Evolutionary conservation across 2,329 filamentous ascomycete genomes (phyloP), one percentile per base, ranked within the genome.

Genomic region (Curvularia eragrostidis): DNA sequence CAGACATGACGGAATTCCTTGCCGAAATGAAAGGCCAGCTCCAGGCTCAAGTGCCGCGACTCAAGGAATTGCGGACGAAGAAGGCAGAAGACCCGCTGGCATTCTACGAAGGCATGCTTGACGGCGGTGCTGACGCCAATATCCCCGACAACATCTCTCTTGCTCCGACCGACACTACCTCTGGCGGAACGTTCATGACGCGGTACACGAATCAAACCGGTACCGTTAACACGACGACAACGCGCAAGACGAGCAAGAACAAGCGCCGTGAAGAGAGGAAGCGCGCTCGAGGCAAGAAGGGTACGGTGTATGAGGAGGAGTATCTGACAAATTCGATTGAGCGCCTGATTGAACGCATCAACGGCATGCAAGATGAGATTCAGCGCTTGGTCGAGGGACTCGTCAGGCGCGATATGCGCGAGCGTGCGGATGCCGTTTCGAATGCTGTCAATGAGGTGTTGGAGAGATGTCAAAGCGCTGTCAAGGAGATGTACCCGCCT

Each of bases 291-390:
- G 95, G 95, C 23, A 94, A 97, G 76, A 98, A 98, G 81, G 95
- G 95, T 10, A 97, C 91, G 15, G 91, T 99, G 5, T 99, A 99
- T 76, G 95, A 99, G 77, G 94, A 98, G 73, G 95, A 98, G 77
- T 99, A 99, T 76, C 85, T 99, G 5, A 89, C 97, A 57, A 95
- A 93, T 75, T 94, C 89, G 66, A 88, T 98, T 34, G 86, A 89
- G 12, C 84, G 95, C 23, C 83, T 99, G 32, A 86, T 97, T 13
- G 92, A 96, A 75, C 84, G 93, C 34, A 87, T 97, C 21, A 92
- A 93, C 75, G 82, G 82, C 21, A 84, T 89, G 2, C 84, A 87
- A 49, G 83, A 85, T 0, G 95, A 99, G 74, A 86, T 91, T 0
- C 84, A 87, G 70, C 80, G 88, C 15, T 82, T 98, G 7, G 85